Percentiles rank a stretch among this genome's conserved stretches.
Evolutionary conservation across 2,329 filamentous ascomycete species (phyloP).

Genomic region (Fusarium marasasianum): DNA sequence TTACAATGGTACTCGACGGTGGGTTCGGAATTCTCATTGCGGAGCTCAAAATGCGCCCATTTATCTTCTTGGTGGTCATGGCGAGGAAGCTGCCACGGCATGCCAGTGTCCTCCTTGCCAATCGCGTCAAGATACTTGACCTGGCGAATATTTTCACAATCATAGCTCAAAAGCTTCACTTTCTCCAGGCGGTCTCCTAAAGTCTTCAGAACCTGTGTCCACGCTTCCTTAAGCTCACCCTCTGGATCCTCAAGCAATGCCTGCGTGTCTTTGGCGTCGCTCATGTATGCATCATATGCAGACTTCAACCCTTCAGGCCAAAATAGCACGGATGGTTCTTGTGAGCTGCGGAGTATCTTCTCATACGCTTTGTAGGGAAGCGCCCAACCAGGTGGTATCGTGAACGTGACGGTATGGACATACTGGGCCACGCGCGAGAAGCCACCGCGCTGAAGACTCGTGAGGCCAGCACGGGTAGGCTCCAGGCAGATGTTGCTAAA

Average conservation of each 20-base stretch:
- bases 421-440: not conserved
- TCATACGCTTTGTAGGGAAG: not conserved
- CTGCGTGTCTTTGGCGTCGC: not conserved
- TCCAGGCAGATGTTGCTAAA: not conserved
- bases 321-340: no score
- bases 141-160: not conserved
- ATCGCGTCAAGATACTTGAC: not conserved
- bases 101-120: fast-evolving
- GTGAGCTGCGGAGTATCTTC: not conserved
- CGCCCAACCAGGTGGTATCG: not conserved
- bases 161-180: not conserved
- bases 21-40: not conserved
- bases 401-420: not conserved
- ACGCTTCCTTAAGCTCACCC: not conserved
- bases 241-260: not conserved
- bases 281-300: not conserved
- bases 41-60: not conserved
- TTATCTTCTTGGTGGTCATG: not conserved
- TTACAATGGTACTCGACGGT: not conserved
- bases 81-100: not conserved
- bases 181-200: not conserved
- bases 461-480: not conserved
- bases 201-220: not conserved
- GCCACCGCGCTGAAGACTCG: not conserved
- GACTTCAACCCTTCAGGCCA: not conserved